Conservation (phyloP, 208 protist species). For the Endotrypanum monterogeii region DNA sequence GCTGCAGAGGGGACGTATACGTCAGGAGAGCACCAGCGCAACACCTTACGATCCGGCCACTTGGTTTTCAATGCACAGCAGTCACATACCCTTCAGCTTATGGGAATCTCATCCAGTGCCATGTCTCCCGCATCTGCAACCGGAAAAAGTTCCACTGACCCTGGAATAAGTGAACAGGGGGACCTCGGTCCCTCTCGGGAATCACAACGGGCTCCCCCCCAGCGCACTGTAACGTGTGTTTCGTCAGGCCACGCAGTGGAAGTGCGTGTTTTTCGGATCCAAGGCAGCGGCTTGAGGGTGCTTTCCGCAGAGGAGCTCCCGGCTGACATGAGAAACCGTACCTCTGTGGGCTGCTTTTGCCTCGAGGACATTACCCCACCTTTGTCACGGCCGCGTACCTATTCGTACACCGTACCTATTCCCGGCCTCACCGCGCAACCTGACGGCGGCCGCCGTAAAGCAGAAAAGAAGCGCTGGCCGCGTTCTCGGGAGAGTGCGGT, state of each 20-base stretch:
- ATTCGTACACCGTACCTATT: constrained; percentile 57
- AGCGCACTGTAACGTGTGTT: background rate
- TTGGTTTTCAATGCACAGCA: constrained; percentile 28
- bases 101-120: background rate
- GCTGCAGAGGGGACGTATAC: constrained; percentile 24
- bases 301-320: constrained; percentile 23
- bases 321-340: constrained; percentile 9
- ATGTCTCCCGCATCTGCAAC: background rate
- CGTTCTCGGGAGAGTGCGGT: background rate
- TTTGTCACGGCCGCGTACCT: constrained; percentile 55
- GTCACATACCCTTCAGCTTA: background rate
- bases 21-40: constrained; percentile 36
- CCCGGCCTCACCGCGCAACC: constrained; percentile 34
- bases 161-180: background rate
- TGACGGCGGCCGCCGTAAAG: constrained; percentile 26
- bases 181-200: background rate
- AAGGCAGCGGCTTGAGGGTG: constrained; percentile 42
- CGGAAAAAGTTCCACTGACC: background rate
- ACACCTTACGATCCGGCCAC: constrained; percentile 29
- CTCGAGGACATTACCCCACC: constrained; percentile 45
- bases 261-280: constrained; percentile 26
- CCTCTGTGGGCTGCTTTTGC: constrained; percentile 22
- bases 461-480: constrained; percentile 3
- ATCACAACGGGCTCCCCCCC: background rate
- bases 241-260: background rate